A percentile compares a stretch with the other conserved stretches of the same genome.
phyloP scores from a whole-genome alignment of 805 yeast genomes.

The Lipomyces mesembrius region DNA sequence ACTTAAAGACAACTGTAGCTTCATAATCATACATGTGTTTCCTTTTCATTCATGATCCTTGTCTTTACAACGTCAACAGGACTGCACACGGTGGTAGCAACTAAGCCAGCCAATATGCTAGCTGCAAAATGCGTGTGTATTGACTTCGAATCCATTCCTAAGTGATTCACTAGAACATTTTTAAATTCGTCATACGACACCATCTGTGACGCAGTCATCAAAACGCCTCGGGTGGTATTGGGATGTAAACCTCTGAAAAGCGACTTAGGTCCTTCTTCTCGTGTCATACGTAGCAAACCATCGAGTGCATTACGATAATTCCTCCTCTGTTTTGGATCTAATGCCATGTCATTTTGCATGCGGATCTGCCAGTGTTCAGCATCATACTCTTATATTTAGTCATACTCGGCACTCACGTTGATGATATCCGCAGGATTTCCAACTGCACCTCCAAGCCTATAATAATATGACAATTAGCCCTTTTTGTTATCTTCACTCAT shows the following conservation, averaged over 20 bases:
- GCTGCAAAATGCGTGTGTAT: conserved; percentile 78
- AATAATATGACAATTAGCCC: not conserved
- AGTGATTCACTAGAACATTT: conserved; percentile 55
- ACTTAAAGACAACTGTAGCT: too few relatives aligned
- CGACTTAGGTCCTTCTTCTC: conserved; percentile 63
- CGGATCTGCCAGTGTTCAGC: conserved; percentile 19
- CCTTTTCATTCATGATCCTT: conserved; percentile 71
- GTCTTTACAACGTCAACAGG: conserved; percentile 93
- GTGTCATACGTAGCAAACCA: conserved; percentile 64
- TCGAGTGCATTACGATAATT: conserved; percentile 78
- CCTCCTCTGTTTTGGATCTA: conserved; percentile 67
- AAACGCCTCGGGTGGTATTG: conserved; percentile 75
- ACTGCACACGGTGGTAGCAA: conserved; percentile 89
- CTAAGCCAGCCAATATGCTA: conserved; percentile 78
- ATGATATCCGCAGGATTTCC: conserved; percentile 91
- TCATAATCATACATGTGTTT: conserved; percentile 23
- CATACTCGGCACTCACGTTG: conserved; percentile 59
- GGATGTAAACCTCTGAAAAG: conserved; percentile 78
- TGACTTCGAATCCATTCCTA: conserved; percentile 61
- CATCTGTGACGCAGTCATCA: conserved; percentile 91
- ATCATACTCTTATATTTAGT: not conserved
- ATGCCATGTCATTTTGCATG: conserved; percentile 84
- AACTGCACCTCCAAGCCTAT: conserved; percentile 70
- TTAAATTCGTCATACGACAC: conserved; percentile 84
- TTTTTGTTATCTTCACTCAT: not conserved